A percentile compares a stretch with the other conserved stretches of the same genome.
phyloP scores from a whole-genome alignment of 2,329 filamentous ascomycete genomes.

The Aplosporella prunicola region DNA sequence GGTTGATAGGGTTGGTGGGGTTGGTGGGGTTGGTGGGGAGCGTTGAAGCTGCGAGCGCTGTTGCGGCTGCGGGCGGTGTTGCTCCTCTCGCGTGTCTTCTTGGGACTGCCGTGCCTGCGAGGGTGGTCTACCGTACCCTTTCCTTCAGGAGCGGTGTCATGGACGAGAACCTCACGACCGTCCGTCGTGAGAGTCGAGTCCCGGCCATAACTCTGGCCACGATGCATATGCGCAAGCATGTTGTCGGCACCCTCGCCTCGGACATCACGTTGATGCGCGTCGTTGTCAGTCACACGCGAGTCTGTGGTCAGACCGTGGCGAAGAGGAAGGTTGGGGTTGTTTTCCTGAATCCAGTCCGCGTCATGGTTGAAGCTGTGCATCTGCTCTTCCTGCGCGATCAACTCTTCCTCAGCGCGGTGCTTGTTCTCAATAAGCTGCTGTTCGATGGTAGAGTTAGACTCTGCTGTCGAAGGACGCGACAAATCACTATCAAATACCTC shows the following conservation, averaged over 20 bases:
- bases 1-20: too few relatives aligned
- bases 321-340: slow-evolving; percentile 48
- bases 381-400: slow-evolving; percentile 46
- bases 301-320: slow-evolving; percentile 49
- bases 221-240: slow-evolving; percentile 44
- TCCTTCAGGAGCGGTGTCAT: slow-evolving; percentile 54
- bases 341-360: slow-evolving; percentile 51
- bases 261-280: slow-evolving; percentile 62
- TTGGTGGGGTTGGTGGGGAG: too few relatives aligned
- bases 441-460: slow-evolving; percentile 22
- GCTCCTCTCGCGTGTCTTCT: slow-evolving; percentile 20
- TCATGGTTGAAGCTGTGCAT: slow-evolving; percentile 68
- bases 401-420: slow-evolving; percentile 44
- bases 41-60: slow-evolving; percentile 22
- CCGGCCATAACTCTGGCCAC: slow-evolving; percentile 53
- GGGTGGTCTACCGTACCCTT: slow-evolving; percentile 39
- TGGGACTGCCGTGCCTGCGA: slow-evolving; percentile 39
- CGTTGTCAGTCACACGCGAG: slow-evolving; percentile 49
- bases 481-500: slow-evolving; percentile 50
- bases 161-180: slow-evolving; percentile 60
- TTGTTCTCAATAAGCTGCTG: slow-evolving; percentile 31
- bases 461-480: slow-evolving; percentile 43
- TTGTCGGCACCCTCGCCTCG: slow-evolving; percentile 69
- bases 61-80: slow-evolving; percentile 23
- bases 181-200: slow-evolving; percentile 61